Percentiles rank a stretch among this genome's conserved stretches.
phyloP scores from a whole-genome alignment of 2,329 filamentous ascomycete species.

The Ilyonectria sp. region DNA sequence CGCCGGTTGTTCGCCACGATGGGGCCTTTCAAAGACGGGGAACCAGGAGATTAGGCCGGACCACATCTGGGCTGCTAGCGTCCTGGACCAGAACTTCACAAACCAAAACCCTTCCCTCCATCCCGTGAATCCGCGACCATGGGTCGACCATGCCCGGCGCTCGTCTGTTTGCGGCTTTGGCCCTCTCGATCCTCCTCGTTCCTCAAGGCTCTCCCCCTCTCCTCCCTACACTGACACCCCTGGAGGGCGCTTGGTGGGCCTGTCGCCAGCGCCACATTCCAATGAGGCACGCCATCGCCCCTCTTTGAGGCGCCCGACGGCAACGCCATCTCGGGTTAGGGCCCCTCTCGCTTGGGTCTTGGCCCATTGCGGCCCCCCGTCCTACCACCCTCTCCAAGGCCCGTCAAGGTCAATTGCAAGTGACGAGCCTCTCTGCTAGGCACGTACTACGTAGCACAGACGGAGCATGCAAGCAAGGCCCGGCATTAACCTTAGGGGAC shows the following conservation, averaged over 20 bases:
- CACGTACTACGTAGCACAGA: constrained; percentile 15
- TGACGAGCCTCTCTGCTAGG: constrained; percentile 8
- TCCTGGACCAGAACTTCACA: constrained; percentile 14
- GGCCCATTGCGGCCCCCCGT: constrained; percentile 22
- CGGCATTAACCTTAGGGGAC: constrained; percentile 26
- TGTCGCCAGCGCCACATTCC: constrained; percentile 42
- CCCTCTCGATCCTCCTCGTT: constrained; percentile 9
- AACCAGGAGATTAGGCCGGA: constrained; percentile 30
- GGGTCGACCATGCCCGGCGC: constrained; percentile 21
- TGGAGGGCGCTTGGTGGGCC: constrained; percentile 10
- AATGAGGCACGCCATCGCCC: constrained; percentile 43
- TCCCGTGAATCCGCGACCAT: constrained; percentile 22
- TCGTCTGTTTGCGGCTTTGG: constrained; percentile 15
- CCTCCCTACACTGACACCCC: constrained; percentile 14
- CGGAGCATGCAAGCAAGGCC: constrained; percentile 7
- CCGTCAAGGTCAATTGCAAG: constrained; percentile 31
- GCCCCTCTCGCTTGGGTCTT: constrained; percentile 30
- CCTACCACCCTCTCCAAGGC: constrained; percentile 16
- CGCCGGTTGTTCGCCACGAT: constrained; percentile 28
- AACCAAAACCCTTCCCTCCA: constrained; percentile 10
- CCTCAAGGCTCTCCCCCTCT: not conserved
- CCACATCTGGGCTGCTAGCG: constrained; percentile 26
- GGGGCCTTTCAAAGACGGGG: constrained; percentile 23
- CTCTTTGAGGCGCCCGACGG: constrained; percentile 41
- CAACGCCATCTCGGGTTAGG: constrained; percentile 45